phyloP scores from a whole-genome alignment of 345 rosid genomes.

The Turritis glabra region DNA sequence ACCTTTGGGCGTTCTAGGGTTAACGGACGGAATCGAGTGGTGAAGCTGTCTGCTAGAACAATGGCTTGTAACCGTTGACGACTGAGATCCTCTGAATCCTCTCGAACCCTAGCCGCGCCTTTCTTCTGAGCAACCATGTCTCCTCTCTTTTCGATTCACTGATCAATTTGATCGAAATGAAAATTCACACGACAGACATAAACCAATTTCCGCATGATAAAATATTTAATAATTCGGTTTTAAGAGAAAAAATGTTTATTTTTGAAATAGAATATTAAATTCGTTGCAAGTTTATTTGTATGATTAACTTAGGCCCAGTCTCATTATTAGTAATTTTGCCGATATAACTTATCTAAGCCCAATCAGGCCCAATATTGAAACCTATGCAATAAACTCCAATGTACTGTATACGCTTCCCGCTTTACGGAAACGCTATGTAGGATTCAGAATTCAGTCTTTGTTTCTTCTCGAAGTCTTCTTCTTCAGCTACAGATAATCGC shows the following conservation, averaged over 20 bases:
- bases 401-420: background rate
- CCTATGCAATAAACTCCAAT: background rate
- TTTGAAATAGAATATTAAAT: no score
- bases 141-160: background rate
- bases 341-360: background rate
- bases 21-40: constrained; percentile 87
- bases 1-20: constrained; percentile 97
- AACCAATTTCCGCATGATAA: background rate
- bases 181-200: background rate
- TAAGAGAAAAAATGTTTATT: no score
- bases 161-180: background rate
- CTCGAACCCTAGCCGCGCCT: constrained; percentile 58
- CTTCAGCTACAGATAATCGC: background rate
- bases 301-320: background rate
- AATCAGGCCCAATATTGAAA: background rate
- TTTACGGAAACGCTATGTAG: background rate
- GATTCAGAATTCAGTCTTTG: background rate
- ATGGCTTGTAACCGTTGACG: constrained; percentile 74
- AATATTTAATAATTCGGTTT: no score
- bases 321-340: background rate
- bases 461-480: background rate
- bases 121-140: constrained; percentile 68
- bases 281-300: background rate
- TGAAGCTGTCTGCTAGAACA: constrained; percentile 87
- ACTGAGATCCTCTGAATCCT: constrained; percentile 62